phyloP scores from a whole-genome alignment of 768 basidiomycete species.

The Mycena galopus region DNA sequence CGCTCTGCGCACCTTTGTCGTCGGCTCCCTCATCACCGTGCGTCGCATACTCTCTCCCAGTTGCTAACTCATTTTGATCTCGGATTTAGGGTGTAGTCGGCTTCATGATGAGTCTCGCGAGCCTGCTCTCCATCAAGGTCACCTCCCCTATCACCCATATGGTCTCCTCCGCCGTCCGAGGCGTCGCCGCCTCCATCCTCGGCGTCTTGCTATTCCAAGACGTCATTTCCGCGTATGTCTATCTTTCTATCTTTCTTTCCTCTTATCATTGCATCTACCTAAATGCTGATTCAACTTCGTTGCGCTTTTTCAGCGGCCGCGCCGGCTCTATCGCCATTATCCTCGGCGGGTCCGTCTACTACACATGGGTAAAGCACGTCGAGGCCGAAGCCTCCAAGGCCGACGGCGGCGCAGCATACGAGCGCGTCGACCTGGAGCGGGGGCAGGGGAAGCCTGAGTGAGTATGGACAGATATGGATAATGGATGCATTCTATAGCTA shows the following conservation, averaged over 20 bases:
- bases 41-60: slow-evolving; percentile 40
- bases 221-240: slow-evolving; percentile 78
- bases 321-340: slow-evolving; percentile 85
- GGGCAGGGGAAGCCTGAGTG: slow-evolving; percentile 49
- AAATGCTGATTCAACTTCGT: neutral
- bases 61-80: neutral
- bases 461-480: neutral
- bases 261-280: neutral
- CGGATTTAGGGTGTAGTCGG: slow-evolving; percentile 79
- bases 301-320: slow-evolving; percentile 69
- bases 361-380: slow-evolving; percentile 89
- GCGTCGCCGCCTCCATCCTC: slow-evolving; percentile 90
- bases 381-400: slow-evolving; percentile 64
- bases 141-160: slow-evolving; percentile 98
- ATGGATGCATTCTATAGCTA: neutral
- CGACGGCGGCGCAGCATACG: too few relatives aligned
- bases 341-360: slow-evolving; percentile 84
- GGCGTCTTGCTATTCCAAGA: slow-evolving; percentile 88
- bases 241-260: slow-evolving; percentile 13
- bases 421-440: slow-evolving; percentile 73
- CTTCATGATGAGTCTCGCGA: slow-evolving; percentile 95
- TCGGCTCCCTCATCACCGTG: slow-evolving; percentile 85
- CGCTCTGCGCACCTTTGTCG: slow-evolving; percentile 74
- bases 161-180: slow-evolving; percentile 95
- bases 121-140: slow-evolving; percentile 94